These are phyloP conservation scores for Cubamyces lactineus DNA, from an alignment of 768 basidiomycete genomes.

Conservation along the genomic window DNA sequence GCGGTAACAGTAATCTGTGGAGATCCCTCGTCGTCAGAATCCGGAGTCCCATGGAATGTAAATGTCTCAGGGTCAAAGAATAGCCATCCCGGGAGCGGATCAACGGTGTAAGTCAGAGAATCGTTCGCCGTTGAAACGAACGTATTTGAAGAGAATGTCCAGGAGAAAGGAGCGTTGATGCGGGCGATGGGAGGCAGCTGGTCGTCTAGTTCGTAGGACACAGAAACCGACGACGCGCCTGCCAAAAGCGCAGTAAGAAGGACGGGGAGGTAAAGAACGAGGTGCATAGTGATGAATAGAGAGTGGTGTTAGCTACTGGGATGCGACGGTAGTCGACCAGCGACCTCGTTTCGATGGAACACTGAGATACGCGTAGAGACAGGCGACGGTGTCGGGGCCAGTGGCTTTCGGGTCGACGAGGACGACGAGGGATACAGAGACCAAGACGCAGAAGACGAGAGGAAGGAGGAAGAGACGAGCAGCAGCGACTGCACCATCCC, in stretches of 20 bases:
- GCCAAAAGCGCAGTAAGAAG: slow-evolving; percentile 9
- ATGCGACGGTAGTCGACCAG: slow-evolving; percentile 28
- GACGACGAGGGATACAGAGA: neutral
- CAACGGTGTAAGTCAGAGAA: slow-evolving; percentile 54
- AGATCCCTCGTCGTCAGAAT: slow-evolving; percentile 62
- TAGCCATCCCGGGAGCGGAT: slow-evolving; percentile 74
- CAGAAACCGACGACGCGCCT: slow-evolving; percentile 39
- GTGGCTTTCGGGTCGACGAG: neutral
- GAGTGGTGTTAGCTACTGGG: slow-evolving; percentile 3
- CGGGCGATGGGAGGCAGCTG: slow-evolving; percentile 85
- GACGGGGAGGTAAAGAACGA: slow-evolving; percentile 24
- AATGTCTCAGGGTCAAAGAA: slow-evolving; percentile 61
- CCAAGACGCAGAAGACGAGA: slow-evolving; percentile 23
- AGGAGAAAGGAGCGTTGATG: slow-evolving; percentile 62
- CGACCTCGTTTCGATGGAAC: slow-evolving; percentile 18
- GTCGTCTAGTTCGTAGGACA: slow-evolving; percentile 62
- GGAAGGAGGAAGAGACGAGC: slow-evolving; percentile 29
- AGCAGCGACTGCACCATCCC: neutral
- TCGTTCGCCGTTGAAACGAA: slow-evolving; percentile 55
- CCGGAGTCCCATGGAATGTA: slow-evolving; percentile 74
- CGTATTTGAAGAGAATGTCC: slow-evolving; percentile 67
- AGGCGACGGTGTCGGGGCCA: slow-evolving; percentile 7
- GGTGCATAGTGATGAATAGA: slow-evolving; percentile 31
- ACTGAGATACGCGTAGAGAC: slow-evolving; percentile 12
- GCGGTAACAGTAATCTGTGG: slow-evolving; percentile 66